Evolutionary conservation across 306 rosid species (phyloP).

Genomic region (Pterocarpus macrocarpus): DNA sequence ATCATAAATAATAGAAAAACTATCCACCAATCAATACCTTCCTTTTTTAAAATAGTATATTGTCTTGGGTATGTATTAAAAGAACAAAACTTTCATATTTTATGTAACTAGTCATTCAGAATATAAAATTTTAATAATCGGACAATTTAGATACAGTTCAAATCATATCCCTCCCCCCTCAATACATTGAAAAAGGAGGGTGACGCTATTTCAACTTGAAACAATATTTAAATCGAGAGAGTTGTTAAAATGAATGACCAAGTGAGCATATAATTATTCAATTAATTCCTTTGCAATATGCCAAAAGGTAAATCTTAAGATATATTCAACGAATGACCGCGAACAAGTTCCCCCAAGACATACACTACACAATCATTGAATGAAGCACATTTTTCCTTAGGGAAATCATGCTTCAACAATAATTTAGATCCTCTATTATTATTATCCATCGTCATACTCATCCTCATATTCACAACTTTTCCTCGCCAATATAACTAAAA

Average conservation of each 20-base stretch:
- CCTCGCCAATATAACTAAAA: not conserved
- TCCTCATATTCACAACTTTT: not conserved
- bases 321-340: not conserved
- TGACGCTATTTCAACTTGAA: not conserved
- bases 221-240: not conserved
- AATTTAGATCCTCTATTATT: not conserved
- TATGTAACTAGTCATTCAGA: not conserved
- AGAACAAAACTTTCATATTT: not conserved
- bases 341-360: not conserved
- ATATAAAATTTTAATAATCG: not conserved
- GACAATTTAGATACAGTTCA: not conserved
- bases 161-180: not conserved
- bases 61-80: not conserved
- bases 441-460: not conserved
- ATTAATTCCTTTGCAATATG: not conserved
- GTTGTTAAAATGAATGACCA: not conserved
- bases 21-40: not conserved
- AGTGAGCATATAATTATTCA: not conserved
- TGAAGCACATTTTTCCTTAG: not conserved
- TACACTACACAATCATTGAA: conserved; percentile 6
- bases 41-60: not conserved
- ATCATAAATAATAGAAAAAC: not conserved
- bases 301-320: conserved; percentile 1
- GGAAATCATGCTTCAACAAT: not conserved
- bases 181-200: not conserved